Evolutionary conservation across 1,284 basidiomycete species (phyloP).

Genomic region (Puccinia sorghi): DNA sequence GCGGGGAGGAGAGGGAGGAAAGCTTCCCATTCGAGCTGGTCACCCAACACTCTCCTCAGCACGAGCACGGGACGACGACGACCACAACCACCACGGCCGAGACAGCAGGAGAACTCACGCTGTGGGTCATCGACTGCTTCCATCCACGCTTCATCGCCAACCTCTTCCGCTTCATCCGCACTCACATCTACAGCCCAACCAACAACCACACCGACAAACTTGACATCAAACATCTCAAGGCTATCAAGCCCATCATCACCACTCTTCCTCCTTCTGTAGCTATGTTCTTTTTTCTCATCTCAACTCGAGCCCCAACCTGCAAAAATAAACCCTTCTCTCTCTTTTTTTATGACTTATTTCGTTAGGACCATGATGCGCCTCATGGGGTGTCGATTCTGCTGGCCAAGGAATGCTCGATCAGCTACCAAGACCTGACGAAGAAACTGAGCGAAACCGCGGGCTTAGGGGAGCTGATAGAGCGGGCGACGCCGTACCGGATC

Average conservation of each 20-base stretch:
- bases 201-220: background rate
- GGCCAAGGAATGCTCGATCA: background rate
- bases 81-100: background rate
- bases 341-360: background rate
- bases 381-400: slow-evolving; percentile 16
- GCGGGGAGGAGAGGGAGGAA: background rate
- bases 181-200: background rate
- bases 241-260: background rate
- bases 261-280: background rate
- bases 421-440: slow-evolving; percentile 18
- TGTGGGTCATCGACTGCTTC: slow-evolving; percentile 40
- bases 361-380: background rate
- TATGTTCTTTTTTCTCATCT: background rate
- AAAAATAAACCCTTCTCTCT: background rate
- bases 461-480: background rate
- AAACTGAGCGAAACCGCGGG: background rate
- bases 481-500: slow-evolving; percentile 37
- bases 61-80: too few relatives aligned
- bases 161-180: slow-evolving; percentile 31
- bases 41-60: background rate
- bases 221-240: slow-evolving; percentile 22
- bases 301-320: too few relatives aligned
- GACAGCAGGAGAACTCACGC: background rate
- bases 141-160: slow-evolving; percentile 6
- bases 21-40: slow-evolving; percentile 33